phyloP scores from a whole-genome alignment of 352 stramenopile genomes.

The Blastocystis sp. region DNA sequence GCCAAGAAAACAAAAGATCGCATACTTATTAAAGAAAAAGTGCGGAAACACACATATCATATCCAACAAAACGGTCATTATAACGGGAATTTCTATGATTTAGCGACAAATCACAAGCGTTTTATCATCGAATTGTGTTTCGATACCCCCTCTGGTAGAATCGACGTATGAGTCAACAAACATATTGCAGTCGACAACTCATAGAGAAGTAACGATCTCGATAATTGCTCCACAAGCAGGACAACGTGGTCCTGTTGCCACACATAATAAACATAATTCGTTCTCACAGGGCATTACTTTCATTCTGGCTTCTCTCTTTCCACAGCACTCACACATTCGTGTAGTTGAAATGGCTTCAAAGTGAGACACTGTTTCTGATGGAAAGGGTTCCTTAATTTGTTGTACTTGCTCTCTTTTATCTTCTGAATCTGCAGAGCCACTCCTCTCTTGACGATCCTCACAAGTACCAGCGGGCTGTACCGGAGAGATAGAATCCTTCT shows the following conservation, averaged over 20 bases:
- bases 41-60: background rate
- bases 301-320: background rate
- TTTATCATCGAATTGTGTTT: background rate
- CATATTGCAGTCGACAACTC: background rate
- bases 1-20: background rate
- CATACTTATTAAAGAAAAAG: constrained; percentile 16
- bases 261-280: background rate
- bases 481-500: background rate
- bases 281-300: background rate
- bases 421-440: background rate
- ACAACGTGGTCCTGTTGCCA: background rate
- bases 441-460: background rate
- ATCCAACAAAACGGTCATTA: background rate
- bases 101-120: background rate
- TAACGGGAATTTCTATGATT: background rate
- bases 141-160: background rate
- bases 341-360: background rate
- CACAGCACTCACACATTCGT: background rate
- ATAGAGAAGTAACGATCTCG: background rate
- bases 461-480: background rate
- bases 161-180: background rate
- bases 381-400: background rate
- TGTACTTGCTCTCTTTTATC: background rate
- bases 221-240: background rate
- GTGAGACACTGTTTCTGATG: background rate